Conservation (phyloP, 2,329 filamentous ascomycete genomes). For the Massarina eburnea region DNA sequence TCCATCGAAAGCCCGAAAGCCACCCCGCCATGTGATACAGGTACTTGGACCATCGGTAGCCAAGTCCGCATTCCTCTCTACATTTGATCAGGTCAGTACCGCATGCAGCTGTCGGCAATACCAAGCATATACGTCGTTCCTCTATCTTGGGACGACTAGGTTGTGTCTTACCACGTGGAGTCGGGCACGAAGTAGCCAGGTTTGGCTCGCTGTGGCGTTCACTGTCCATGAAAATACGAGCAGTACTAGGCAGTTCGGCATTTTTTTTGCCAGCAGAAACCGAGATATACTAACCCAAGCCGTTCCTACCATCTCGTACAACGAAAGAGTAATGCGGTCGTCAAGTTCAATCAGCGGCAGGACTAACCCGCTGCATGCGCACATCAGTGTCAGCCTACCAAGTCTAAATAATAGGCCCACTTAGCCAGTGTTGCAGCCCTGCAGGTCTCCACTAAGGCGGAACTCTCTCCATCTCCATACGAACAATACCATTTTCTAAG, state of each 20-base stretch:
- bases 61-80: constrained; percentile 6
- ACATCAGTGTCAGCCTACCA: constrained; percentile 11
- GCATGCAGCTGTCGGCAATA: constrained; percentile 6
- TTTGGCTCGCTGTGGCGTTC: not conserved
- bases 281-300: constrained; percentile 3
- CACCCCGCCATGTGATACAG: constrained; percentile 7
- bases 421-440: constrained; percentile 9
- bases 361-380: constrained; percentile 10
- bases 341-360: constrained; percentile 6
- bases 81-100: not conserved
- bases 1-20: constrained; percentile 5
- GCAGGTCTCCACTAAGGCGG: constrained; percentile 9
- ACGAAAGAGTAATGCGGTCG: constrained; percentile 5
- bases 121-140: constrained; percentile 8
- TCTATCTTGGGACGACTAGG: constrained; percentile 9
- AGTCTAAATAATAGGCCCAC: constrained; percentile 3
- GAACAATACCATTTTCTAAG: constrained; percentile 4
- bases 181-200: constrained; percentile 2
- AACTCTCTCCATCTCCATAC: constrained; percentile 4
- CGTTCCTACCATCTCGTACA: constrained; percentile 5
- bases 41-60: constrained; percentile 6
- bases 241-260: constrained; percentile 2
- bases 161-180: constrained; percentile 13
- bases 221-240: constrained; percentile 3
- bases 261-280: constrained; percentile 5